A percentile compares a stretch with the other conserved stretches of the same genome.
Conservation (phyloP, 73 alveolate species). For the Paramecium bursaria region DNA sequence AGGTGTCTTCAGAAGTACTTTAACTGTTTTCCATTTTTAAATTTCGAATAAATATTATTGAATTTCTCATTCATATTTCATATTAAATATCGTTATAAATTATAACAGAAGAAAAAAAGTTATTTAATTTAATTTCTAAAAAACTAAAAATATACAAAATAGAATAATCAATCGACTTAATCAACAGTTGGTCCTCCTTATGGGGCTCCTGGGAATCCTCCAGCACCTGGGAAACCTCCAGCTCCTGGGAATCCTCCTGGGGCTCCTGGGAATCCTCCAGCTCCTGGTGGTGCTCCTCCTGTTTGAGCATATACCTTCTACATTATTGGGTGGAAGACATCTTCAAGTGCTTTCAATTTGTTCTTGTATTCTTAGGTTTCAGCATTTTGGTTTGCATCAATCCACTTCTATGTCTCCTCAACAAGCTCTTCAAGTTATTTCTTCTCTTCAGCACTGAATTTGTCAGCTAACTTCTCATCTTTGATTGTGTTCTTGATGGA, state of each 20-base stretch:
- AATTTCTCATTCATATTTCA: too few relatives aligned
- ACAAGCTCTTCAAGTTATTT: slow-evolving; percentile 62
- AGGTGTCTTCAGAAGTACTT: too few relatives aligned
- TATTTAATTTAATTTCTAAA: too few relatives aligned
- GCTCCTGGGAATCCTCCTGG: slow-evolving; percentile 72
- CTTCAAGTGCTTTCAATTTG: slow-evolving; percentile 88
- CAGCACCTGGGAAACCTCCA: slow-evolving; percentile 77
- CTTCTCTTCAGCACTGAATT: slow-evolving; percentile 74
- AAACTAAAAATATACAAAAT: not conserved
- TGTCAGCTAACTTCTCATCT: slow-evolving; percentile 88
- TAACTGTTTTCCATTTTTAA: too few relatives aligned
- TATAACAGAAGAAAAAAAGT: too few relatives aligned
- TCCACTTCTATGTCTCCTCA: slow-evolving; percentile 79
- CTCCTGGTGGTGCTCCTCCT: slow-evolving; percentile 89
- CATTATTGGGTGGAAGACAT: slow-evolving; percentile 91
- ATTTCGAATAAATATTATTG: too few relatives aligned
- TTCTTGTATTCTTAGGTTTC: slow-evolving; percentile 84
- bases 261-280: slow-evolving; percentile 80
- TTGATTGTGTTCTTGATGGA: slow-evolving; percentile 81
- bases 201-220: slow-evolving; percentile 66
- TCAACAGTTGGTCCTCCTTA: slow-evolving; percentile 63
- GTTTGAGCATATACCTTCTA: slow-evolving; percentile 90
- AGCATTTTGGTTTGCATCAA: slow-evolving; percentile 75
- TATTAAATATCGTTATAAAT: too few relatives aligned
- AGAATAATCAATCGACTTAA: slow-evolving; percentile 65